Evolutionary conservation across 768 basidiomycete species (phyloP), one percentile per base, ranked within the genome.

Genomic region (Rubroboletus satanas): DNA sequence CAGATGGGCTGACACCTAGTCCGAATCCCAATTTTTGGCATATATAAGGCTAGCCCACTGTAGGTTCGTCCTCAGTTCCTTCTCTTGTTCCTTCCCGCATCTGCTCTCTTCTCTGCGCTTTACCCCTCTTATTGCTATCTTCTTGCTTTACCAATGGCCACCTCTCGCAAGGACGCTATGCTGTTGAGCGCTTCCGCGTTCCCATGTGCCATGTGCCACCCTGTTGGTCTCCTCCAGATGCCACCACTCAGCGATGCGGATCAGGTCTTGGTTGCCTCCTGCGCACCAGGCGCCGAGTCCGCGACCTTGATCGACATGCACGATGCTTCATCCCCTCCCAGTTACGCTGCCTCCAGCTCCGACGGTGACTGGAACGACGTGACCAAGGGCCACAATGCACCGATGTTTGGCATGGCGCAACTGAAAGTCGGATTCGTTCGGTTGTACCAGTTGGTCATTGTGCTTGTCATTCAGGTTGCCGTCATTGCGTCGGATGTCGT

Each of bases 401-500:
- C 45, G 0, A 50, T 9, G 35, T 52, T 56, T 7, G 39, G 50
- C 42, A 31, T 45, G 21, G n/a, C 32, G n/a, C 55, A 58, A 15
- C 48, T 51, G 21, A 54, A 43, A 12, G 29, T 45, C 21, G 42
- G 18, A 7, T 36, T 66, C 38, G 29, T 38, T 38, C 18, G 35
- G 56, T 21, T 64, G 26, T 54, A 47, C 41, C 51, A 47, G n/a
- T 14, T 62, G 31, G 43, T 59, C 43, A 4, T 11, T 7, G 6
- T 37, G 0, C 54, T 66, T 1, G 28, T 57, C 38, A 10, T 46
- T 15, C 56, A 52, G 49, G 39, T 58, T 21, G 5, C 47, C 7
- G 5, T 36, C 21, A 37, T 58, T 5, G 56, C 53, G 5, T 62
- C 55, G 31, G 57, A 55, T 2, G 33, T 68, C 32, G 51, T 58